Conservation (phyloP, 2,329 filamentous ascomycete genomes). For the Pezicula rhizophila region DNA sequence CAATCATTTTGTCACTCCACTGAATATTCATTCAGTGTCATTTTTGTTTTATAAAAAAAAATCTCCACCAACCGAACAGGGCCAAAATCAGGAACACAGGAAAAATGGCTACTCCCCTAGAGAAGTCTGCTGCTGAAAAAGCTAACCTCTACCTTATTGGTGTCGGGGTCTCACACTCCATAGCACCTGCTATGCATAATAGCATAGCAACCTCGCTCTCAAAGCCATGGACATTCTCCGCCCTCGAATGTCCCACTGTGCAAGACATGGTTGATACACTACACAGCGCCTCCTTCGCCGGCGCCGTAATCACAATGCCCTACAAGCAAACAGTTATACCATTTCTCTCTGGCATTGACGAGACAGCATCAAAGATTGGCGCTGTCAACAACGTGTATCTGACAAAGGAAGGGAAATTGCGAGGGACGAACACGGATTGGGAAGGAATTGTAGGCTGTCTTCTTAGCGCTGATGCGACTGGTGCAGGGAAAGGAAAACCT, state of each 20-base stretch:
- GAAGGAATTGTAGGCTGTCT: constrained; percentile 62
- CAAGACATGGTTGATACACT: constrained; percentile 38
- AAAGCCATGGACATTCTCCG: constrained; percentile 30
- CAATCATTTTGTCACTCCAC: too few species aligned
- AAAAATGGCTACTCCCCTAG: background rate
- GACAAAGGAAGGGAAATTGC: constrained; percentile 44
- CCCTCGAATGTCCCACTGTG: constrained; percentile 28
- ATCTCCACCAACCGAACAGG: background rate
- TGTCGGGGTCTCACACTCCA: constrained; percentile 34
- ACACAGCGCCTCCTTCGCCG: constrained; percentile 53
- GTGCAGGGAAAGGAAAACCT: constrained; percentile 35
- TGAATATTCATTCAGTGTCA: background rate
- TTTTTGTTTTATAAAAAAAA: too few species aligned
- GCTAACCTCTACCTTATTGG: constrained; percentile 31
- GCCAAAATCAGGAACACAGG: background rate
- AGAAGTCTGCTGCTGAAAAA: background rate
- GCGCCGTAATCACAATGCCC: constrained; percentile 73
- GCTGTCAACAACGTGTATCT: constrained; percentile 72
- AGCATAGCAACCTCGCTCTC: constrained; percentile 30
- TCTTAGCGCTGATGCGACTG: constrained; percentile 40
- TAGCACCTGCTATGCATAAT: constrained; percentile 35
- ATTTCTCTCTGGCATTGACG: constrained; percentile 65
- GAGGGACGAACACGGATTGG: constrained; percentile 76
- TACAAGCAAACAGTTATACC: constrained; percentile 72
- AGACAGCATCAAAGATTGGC: constrained; percentile 63